Percentiles rank a stretch among this genome's conserved stretches.
These are phyloP conservation scores for Melocanna baccifera DNA, from an alignment of 176 grass and related monocot species.

Conservation along the genomic window DNA sequence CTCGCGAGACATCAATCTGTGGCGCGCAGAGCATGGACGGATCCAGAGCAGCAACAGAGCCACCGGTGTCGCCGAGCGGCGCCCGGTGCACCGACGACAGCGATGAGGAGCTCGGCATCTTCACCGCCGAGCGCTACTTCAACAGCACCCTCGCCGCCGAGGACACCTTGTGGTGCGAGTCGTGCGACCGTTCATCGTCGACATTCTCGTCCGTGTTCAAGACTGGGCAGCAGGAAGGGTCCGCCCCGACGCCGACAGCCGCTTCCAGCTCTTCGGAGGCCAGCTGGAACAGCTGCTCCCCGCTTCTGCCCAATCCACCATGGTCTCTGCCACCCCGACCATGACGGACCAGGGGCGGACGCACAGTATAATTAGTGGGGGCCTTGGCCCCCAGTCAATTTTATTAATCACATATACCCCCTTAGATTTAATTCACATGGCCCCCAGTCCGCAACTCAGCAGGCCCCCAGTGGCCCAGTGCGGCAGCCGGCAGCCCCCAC, in stretches of 20 bases:
- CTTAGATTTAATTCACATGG: too few relatives aligned
- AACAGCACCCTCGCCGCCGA: constrained; percentile 4
- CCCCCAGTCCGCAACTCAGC: too few relatives aligned
- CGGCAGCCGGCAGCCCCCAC: too few relatives aligned
- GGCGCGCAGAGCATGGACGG: constrained; percentile 9
- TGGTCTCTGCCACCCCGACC: not conserved
- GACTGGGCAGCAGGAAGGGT: constrained; percentile 17
- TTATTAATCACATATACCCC: too few relatives aligned
- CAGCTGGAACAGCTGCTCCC: constrained; percentile 48
- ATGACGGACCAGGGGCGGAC: too few relatives aligned
- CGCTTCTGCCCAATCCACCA: not conserved
- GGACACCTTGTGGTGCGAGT: constrained; percentile 31
- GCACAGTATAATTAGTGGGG: too few relatives aligned
- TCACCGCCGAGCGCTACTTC: constrained; percentile 59
- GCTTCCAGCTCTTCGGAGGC: constrained; percentile 47
- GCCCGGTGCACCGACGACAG: not conserved
- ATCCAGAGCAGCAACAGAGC: not conserved
- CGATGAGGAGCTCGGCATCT: constrained; percentile 32
- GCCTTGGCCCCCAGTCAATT: too few relatives aligned
- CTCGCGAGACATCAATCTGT: not conserved
- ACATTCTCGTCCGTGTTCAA: constrained; percentile 32
- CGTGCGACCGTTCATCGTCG: constrained; percentile 34
- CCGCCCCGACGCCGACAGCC: constrained; percentile 7
- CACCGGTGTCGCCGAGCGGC: not conserved
- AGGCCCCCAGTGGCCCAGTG: too few relatives aligned